Percentiles rank a stretch among this genome's conserved stretches.
phyloP scores from a whole-genome alignment of 768 basidiomycete species.

The Lanmaoa pseudosensibilis region DNA sequence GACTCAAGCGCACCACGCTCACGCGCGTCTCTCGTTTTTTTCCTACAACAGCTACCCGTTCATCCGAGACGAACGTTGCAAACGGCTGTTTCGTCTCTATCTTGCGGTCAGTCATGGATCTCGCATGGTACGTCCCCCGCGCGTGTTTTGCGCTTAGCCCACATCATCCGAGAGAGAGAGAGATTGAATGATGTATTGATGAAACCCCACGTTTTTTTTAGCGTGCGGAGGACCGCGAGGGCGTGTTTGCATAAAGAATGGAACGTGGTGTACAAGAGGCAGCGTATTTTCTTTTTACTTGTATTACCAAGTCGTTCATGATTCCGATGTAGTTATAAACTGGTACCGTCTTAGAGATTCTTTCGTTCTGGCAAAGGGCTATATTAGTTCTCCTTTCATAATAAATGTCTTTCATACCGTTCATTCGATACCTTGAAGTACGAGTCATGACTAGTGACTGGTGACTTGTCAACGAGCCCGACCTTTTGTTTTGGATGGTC shows the following conservation, averaged over 20 bases:
- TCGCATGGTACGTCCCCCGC: not conserved
- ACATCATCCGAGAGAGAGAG: not conserved
- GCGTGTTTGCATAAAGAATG: not conserved
- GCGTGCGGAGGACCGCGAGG: not conserved
- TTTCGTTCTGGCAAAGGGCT: too few species aligned
- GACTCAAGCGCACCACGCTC: not conserved
- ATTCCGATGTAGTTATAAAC: too few species aligned
- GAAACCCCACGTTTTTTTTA: not conserved
- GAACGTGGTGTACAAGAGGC: not conserved
- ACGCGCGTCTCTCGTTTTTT: not conserved
- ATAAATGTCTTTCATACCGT: too few species aligned
- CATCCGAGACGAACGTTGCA: not conserved
- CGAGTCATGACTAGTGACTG: too few species aligned
- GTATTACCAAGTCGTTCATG: not conserved
- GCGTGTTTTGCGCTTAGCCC: not conserved
- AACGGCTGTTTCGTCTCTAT: not conserved
- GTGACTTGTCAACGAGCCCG: too few species aligned
- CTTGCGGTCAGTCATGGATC: not conserved
- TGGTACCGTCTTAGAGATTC: too few species aligned
- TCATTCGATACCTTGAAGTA: too few species aligned
- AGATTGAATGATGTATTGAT: not conserved
- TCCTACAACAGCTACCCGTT: conserved; percentile 1
- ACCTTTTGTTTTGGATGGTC: too few species aligned
- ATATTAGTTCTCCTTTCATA: too few species aligned
- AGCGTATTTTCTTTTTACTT: not conserved